Evolutionary conservation across 2,329 filamentous ascomycete genomes (phyloP).

Genomic region (Penicillium thymicola): DNA sequence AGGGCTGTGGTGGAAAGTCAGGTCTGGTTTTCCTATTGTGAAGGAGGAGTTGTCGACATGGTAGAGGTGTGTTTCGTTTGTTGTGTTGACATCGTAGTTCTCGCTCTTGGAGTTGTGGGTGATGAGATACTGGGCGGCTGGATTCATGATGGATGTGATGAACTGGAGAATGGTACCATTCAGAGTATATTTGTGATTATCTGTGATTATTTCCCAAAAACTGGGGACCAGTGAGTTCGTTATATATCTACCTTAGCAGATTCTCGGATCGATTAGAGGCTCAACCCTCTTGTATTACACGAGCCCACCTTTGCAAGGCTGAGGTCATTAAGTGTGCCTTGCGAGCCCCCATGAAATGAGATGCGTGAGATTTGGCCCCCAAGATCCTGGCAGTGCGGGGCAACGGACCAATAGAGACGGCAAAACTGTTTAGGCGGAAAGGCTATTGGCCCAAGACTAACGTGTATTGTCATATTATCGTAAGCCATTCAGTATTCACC

Average conservation of each 20-base stretch:
- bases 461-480: no score
- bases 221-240: background rate
- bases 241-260: background rate
- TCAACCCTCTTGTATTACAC: background rate
- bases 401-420: background rate
- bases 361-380: background rate
- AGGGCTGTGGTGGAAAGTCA: conserved; percentile 32
- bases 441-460: no score
- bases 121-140: conserved; percentile 21
- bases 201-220: background rate
- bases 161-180: background rate
- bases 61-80: conserved; percentile 19
- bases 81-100: conserved; percentile 24
- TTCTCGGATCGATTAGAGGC: background rate
- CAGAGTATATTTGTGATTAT: background rate
- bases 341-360: background rate
- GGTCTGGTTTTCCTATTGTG: conserved; percentile 32
- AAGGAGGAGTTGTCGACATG: conserved; percentile 30
- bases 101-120: conserved; percentile 22
- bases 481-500: no score
- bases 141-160: background rate
- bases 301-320: background rate
- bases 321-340: background rate
- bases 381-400: background rate
- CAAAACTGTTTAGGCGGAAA: no score